Evolutionary conservation across 495 filamentous ascomycete genomes (phyloP), one percentile per base, ranked within the genome.

Genomic region (Trichoderma virens): DNA sequence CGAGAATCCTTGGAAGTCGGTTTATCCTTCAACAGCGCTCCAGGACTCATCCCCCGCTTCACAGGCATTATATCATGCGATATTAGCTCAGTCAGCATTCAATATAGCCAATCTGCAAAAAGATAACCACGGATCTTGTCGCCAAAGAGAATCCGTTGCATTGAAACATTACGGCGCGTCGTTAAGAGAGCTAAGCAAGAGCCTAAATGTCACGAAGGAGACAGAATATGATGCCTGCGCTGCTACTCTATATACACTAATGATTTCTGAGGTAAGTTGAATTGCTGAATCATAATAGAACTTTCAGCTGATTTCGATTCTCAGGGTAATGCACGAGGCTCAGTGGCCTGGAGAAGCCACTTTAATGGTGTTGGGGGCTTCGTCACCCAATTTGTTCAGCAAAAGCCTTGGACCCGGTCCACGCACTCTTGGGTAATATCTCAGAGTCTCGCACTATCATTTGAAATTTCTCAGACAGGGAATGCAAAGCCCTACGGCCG

Each of bases 181-280:
- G 9, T 28, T 56, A 14, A 56, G 27, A 27, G 25, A 56, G 23
- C 47, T 56, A 3, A 30, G 47, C 3, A 20, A 30, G 9, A 16
- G 7, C 4, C 16, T 56, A 13, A 56, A 28, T 13, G 16, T 27
- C n/a, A 14, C 47, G 23, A 30, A 13, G 23, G 47, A 56, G n/a
- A 23, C 23, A 27, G 47, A 56, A 56, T 56, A 56, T 13, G n/a
- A 56, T 30, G 47, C 47, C 27, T 56, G 47, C 47, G 47, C 47
- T 56, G 47, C 47, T 27, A 56, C 47, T 11, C 47, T 56, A 16
- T 56, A 56, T 56, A 56, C 47, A 28, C 23, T 56, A 27, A 56
- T 56, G 47, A 56, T 56, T 8, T 56, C 47, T 5, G 47, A 56
- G 47, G 47, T 56, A 27, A 11, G 47, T 30, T 8, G 47, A 11